Base-by-base conservation (phyloP, 306 rosid species). In the Biancaea sappan region DNA sequence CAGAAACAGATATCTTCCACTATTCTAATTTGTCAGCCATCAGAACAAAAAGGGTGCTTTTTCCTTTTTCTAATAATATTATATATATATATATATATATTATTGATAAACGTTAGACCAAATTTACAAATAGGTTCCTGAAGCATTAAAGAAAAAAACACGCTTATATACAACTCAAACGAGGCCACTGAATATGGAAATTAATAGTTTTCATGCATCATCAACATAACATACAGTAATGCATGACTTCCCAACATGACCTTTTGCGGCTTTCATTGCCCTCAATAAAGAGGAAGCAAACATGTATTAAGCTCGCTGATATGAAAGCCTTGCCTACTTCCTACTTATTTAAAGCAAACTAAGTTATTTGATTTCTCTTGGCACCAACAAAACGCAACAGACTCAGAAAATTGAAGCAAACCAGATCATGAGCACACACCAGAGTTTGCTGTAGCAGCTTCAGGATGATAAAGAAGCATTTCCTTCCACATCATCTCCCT, bases 401-500 rank as follows among this genome's bases (percentile, higher is more conserved):
- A 69, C 48, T 40, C 41, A 34, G 46, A 75, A 64, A 61, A 54
- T 35, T 12, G 21, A 68, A 73, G 58, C 28, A 44, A 44, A 46
- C 48, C 43, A 32, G 46, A 80, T 75, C 71, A 89, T 38, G 81
- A 62, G 67, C 81, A 77, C 78, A 88, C 75, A 38, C 71, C 85
- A 18, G 71, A 73, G 14, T 61, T 85, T 66, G 66, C 69, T 29
- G 59, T 68, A 15, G 76, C 83, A 76, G 72, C 78, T 72, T 89
- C 97, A 0, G 98, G 97, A 77, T 94, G 98, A 86, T 91, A 88
- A 74, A 84, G 94, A 66, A 89, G 87, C 93, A 94, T 91, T 83
- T 94, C 98, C 24, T 66, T 81, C 96, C 90, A 94, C 96, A 91
- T 91, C 98, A 89, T 86, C 92, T 94, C 98, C 84, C 98, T 87